Conservation (phyloP, 306 rosid genomes). For the Sindora glabra region DNA sequence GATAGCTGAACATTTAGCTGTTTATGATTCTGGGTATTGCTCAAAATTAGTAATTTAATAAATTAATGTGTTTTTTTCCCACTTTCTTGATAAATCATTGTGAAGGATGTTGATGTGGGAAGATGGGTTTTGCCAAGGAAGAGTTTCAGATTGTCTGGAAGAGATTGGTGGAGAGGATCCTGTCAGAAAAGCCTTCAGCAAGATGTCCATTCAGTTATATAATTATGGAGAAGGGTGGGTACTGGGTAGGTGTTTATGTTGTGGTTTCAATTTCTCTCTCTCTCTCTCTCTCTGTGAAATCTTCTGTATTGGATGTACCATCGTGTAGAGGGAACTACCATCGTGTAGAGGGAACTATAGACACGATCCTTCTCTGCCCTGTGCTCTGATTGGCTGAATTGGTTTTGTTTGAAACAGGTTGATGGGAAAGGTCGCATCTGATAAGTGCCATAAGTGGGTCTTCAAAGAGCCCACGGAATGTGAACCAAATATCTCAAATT, state of each 20-base stretch:
- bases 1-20: too few species aligned
- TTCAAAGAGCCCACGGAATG: slow-evolving; percentile 97
- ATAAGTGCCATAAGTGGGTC: slow-evolving; percentile 99
- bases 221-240: slow-evolving; percentile 99
- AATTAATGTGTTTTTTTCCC: background rate
- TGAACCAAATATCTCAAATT: slow-evolving; percentile 93
- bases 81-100: background rate
- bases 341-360: background rate
- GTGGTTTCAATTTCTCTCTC: background rate
- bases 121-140: slow-evolving; percentile 95
- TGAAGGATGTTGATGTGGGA: slow-evolving; percentile 99
- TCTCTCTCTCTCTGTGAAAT: background rate
- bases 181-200: slow-evolving; percentile 94
- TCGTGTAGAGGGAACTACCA: slow-evolving; percentile 3
- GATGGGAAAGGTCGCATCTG: slow-evolving; percentile 99
- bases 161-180: slow-evolving; percentile 91
- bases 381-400: slow-evolving; percentile 25
- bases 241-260: slow-evolving; percentile 80
- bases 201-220: slow-evolving; percentile 98
- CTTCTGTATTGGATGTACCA: background rate
- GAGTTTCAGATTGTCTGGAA: slow-evolving; percentile 64
- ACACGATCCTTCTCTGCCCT: background rate
- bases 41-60: background rate
- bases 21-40: slow-evolving; percentile 4
- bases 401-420: slow-evolving; percentile 50